Percentiles rank a stretch among this genome's conserved stretches.
phyloP scores from a whole-genome alignment of 306 rosid genomes.

The Gastrolobium villosum region DNA sequence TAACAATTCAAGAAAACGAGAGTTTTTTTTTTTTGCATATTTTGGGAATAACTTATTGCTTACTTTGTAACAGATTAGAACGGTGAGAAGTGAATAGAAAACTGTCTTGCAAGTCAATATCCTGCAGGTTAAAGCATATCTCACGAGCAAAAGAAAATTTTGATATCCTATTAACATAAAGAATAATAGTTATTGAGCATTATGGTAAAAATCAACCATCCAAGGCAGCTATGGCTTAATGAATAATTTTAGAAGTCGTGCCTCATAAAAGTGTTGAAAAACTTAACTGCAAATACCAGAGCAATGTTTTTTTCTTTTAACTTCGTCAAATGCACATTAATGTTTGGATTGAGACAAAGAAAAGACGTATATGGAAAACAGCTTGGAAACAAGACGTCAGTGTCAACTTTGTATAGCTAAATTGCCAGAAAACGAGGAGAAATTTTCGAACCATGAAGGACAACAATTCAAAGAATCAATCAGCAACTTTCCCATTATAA shows the following conservation, averaged over 20 bases:
- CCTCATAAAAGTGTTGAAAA: conserved; percentile 1
- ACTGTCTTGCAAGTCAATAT: not conserved
- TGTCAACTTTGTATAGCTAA: conserved; percentile 14
- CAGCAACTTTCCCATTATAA: conserved; percentile 49
- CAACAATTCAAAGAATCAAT: conserved; percentile 51
- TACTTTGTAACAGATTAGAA: not conserved
- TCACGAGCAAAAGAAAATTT: conserved; percentile 22
- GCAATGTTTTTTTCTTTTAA: not conserved
- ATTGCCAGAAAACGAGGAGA: conserved; percentile 30
- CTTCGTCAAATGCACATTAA: conserved; percentile 6
- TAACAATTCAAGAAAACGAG: conserved; percentile 20
- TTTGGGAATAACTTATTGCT: conserved; percentile 8
- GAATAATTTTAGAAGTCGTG: not conserved
- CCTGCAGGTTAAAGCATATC: not conserved
- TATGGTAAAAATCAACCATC: not conserved
- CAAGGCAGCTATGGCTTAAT: not conserved
- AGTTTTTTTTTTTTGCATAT: not conserved
- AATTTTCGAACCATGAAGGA: conserved; percentile 33
- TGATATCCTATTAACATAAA: conserved; percentile 6
- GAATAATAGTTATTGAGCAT: not conserved
- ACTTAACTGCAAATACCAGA: not conserved
- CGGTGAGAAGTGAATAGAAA: conserved; percentile 14
- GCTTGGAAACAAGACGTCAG: conserved; percentile 13
- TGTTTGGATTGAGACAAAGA: not conserved
- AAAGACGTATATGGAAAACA: conserved; percentile 7